These are phyloP conservation scores for Cucurbitaria berberidis DNA, from an alignment of 2,329 filamentous ascomycete genomes.

Conservation along the genomic window DNA sequence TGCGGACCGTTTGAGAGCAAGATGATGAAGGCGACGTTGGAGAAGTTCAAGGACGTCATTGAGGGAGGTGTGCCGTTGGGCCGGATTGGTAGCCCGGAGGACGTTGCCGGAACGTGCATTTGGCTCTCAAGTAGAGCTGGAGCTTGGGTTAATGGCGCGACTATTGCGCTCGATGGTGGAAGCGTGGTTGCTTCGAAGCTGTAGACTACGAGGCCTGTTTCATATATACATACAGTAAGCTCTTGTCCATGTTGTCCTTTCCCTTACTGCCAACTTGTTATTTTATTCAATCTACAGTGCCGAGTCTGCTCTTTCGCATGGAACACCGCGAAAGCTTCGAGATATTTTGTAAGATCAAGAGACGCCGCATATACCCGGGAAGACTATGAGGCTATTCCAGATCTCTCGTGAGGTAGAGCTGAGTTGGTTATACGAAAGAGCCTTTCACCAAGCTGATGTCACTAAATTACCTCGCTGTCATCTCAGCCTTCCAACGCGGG, in stretches of 20 bases:
- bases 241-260: background rate
- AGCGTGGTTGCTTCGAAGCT: slow-evolving; percentile 47
- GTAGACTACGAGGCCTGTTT: slow-evolving; percentile 14
- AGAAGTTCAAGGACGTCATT: slow-evolving; percentile 63
- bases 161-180: slow-evolving; percentile 52
- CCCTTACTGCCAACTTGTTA: background rate
- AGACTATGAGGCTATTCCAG: too few species aligned
- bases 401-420: too few species aligned
- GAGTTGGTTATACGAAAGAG: too few species aligned
- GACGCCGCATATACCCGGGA: too few species aligned
- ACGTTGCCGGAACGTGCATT: slow-evolving; percentile 74
- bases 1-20: slow-evolving; percentile 75
- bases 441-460: too few species aligned
- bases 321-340: too few species aligned
- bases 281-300: too few species aligned
- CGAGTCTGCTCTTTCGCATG: too few species aligned
- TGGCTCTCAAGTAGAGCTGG: slow-evolving; percentile 73
- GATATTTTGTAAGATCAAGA: too few species aligned
- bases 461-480: too few species aligned
- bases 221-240: background rate
- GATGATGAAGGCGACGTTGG: slow-evolving; percentile 75
- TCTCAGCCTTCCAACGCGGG: too few species aligned
- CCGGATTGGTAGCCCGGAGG: slow-evolving; percentile 69
- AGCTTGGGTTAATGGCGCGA: slow-evolving; percentile 51
- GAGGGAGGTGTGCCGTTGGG: slow-evolving; percentile 67